phyloP scores from a whole-genome alignment of 306 rosid species.

The Pyrus bretschneideri region DNA sequence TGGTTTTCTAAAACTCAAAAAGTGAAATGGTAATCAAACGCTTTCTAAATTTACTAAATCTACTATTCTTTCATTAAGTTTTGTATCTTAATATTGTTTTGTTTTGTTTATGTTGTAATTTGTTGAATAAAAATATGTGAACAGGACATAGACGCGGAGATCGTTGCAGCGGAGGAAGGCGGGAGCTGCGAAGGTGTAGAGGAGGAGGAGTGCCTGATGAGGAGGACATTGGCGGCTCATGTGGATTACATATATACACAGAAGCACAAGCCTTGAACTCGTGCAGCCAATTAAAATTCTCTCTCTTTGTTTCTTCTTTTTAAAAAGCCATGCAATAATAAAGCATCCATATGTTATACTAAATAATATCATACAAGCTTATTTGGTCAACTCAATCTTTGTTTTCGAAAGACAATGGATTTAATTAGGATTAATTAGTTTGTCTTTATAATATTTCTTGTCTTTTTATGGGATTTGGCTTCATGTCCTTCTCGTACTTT shows the following conservation, averaged over 20 bases:
- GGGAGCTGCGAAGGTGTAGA: constrained; percentile 38
- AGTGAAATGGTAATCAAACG: background rate
- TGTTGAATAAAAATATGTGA: background rate
- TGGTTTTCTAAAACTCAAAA: no score
- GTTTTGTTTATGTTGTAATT: background rate
- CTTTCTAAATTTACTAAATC: background rate
- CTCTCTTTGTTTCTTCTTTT: background rate
- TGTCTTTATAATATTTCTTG: background rate
- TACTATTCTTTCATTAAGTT: background rate
- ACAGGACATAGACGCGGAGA: constrained; percentile 19
- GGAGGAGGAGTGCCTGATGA: constrained; percentile 56
- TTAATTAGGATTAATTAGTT: background rate
- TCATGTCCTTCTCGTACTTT: background rate
- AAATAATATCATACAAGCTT: background rate
- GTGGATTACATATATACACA: constrained; percentile 69
- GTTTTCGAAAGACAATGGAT: background rate
- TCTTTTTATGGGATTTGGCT: background rate
- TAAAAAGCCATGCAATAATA: constrained; percentile 3
- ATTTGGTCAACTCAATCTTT: background rate
- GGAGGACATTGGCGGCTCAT: constrained; percentile 66
- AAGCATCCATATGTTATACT: background rate
- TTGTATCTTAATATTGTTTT: background rate
- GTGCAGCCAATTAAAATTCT: background rate
- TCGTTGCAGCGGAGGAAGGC: constrained; percentile 11
- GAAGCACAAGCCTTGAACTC: constrained; percentile 35